Conservation (phyloP, 2,329 filamentous ascomycete genomes). For the Teratosphaeria destructans region DNA sequence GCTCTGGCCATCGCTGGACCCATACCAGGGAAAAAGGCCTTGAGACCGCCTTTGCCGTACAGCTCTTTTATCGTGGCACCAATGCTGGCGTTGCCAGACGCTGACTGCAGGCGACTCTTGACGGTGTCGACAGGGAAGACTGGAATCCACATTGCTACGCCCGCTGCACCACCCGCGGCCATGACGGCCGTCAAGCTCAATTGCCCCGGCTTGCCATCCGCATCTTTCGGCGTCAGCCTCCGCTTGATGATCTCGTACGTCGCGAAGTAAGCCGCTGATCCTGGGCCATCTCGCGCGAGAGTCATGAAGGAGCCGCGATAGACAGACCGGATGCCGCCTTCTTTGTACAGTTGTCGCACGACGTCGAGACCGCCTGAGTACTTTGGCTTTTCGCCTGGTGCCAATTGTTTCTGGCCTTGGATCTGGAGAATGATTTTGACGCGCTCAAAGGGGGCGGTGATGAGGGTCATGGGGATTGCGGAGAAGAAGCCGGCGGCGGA, state of each 20-base stretch:
- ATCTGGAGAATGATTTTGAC: slow-evolving; percentile 98
- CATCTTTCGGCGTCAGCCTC: slow-evolving; percentile 68
- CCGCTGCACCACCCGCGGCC: slow-evolving; percentile 77
- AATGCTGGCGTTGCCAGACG: slow-evolving; percentile 73
- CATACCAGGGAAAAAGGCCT: slow-evolving; percentile 95
- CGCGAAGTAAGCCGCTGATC: slow-evolving; percentile 90
- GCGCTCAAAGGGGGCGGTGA: slow-evolving; percentile 98
- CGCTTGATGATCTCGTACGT: slow-evolving; percentile 96
- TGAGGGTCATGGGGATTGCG: slow-evolving; percentile 91
- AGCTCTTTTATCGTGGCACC: slow-evolving; percentile 68
- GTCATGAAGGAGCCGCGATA: slow-evolving; percentile 89
- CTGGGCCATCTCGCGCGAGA: slow-evolving; percentile 84
- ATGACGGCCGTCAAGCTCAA: slow-evolving; percentile 75
- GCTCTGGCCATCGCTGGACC: slow-evolving; percentile 85
- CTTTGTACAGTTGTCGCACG: slow-evolving; percentile 81
- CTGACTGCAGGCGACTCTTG: slow-evolving; percentile 87
- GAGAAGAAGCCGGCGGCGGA: slow-evolving; percentile 94
- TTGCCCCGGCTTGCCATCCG: slow-evolving; percentile 60
- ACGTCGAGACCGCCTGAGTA: slow-evolving; percentile 84
- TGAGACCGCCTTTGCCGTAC: slow-evolving; percentile 72
- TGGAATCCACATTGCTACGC: slow-evolving; percentile 98
- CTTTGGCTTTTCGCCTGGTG: slow-evolving; percentile 82
- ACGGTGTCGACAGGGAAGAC: slow-evolving; percentile 97
- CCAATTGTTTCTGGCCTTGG: slow-evolving; percentile 77
- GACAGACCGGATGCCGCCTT: slow-evolving; percentile 81